phyloP scores from a whole-genome alignment of 495 filamentous ascomycete species.

The Lepraria neglecta region DNA sequence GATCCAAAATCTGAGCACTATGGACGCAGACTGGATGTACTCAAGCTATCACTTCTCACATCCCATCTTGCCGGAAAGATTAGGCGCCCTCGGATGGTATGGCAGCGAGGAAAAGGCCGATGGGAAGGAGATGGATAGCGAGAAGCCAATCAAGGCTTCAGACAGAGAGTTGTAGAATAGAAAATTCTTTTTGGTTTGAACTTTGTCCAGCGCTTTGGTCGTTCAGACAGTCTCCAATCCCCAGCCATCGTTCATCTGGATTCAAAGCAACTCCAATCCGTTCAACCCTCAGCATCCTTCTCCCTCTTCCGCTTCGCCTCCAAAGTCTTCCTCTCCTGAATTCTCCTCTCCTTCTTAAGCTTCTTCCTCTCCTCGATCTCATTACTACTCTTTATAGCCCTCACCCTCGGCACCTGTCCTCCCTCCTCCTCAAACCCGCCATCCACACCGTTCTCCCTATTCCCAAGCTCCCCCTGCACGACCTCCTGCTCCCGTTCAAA shows the following conservation, averaged over 20 bases:
- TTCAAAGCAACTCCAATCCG: neutral
- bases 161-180: slow-evolving; percentile 51
- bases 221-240: too few species aligned
- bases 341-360: slow-evolving; percentile 46
- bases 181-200: slow-evolving; percentile 2
- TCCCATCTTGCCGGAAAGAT: slow-evolving; percentile 86
- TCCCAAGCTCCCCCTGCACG: slow-evolving; percentile 37
- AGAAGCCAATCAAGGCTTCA: slow-evolving; percentile 49
- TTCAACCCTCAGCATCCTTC: slow-evolving; percentile 26
- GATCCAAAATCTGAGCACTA: slow-evolving; percentile 93
- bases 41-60: slow-evolving; percentile 97
- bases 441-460: slow-evolving; percentile 24
- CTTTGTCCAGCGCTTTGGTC: neutral
- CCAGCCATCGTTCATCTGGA: too few species aligned
- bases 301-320: slow-evolving; percentile 33
- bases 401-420: slow-evolving; percentile 20
- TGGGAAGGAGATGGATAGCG: slow-evolving; percentile 44
- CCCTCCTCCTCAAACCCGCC: slow-evolving; percentile 15
- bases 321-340: slow-evolving; percentile 42
- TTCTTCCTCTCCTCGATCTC: slow-evolving; percentile 48
- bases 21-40: slow-evolving; percentile 98
- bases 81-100: slow-evolving; percentile 84
- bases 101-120: slow-evolving; percentile 49
- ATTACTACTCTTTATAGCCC: slow-evolving; percentile 19
- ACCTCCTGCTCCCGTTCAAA: slow-evolving; percentile 43